Percentiles rank a stretch among this genome's conserved stretches.
Evolutionary conservation across 495 filamentous ascomycete genomes (phyloP).

Genomic region (Aspergillus panamensis): DNA sequence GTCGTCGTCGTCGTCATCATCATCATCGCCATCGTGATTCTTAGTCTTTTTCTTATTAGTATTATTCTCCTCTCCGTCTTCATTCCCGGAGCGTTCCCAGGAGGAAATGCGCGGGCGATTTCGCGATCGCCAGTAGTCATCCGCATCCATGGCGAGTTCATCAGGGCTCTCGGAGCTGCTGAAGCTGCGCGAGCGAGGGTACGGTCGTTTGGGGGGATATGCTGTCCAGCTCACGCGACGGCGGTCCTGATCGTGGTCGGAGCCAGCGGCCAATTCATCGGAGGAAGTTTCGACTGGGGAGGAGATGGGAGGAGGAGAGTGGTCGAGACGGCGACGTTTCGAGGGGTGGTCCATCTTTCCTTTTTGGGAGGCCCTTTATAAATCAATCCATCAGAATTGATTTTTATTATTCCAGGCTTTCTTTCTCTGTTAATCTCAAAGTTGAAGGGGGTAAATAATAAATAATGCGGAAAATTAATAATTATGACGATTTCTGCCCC

Average conservation of each 20-base stretch:
- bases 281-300: constrained; percentile 48
- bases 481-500: too few species aligned
- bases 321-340: constrained; percentile 54
- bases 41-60: constrained; percentile 11
- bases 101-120: constrained; percentile 29
- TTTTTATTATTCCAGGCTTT: too few species aligned
- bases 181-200: constrained; percentile 29
- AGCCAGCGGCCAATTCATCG: constrained; percentile 48
- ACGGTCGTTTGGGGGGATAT: constrained; percentile 38
- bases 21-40: not conserved
- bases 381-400: too few species aligned
- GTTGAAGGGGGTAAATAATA: not conserved
- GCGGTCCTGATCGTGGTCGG: constrained; percentile 43
- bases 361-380: too few species aligned
- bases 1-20: constrained; percentile 1
- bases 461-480: not conserved
- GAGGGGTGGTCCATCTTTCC: constrained; percentile 42
- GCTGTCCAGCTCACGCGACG: constrained; percentile 40
- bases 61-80: constrained; percentile 17
- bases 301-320: constrained; percentile 24
- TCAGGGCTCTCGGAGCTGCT: constrained; percentile 45
- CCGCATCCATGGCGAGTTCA: constrained; percentile 41
- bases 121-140: constrained; percentile 40
- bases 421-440: not conserved
- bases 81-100: constrained; percentile 18